Conservation (phyloP, 164 flowering plant genomes). For the Cinnamomum chago region DNA sequence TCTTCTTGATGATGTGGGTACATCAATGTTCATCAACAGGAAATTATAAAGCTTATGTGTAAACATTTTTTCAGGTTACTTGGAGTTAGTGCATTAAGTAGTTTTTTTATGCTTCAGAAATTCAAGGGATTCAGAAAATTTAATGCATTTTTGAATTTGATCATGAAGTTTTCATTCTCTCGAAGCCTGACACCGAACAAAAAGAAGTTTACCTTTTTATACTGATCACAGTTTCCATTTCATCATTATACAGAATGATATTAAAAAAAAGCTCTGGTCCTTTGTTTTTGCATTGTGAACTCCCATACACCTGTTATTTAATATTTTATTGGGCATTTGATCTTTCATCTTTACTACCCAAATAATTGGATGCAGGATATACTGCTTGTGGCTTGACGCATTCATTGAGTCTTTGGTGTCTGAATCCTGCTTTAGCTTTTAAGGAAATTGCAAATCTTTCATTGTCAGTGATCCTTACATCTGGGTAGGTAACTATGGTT, state of each 20-base stretch:
- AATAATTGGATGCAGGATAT: constrained; percentile 31
- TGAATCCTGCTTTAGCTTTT: constrained; percentile 93
- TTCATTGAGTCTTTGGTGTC: constrained; percentile 82
- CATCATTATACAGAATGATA: background rate
- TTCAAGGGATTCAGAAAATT: no score
- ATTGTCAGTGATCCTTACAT: constrained; percentile 82
- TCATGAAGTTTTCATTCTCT: background rate
- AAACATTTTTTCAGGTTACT: background rate
- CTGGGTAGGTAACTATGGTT: constrained; percentile 58
- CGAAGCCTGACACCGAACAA: background rate
- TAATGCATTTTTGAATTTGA: no score
- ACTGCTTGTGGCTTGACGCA: constrained; percentile 44
- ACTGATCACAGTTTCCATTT: background rate
- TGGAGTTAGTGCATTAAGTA: background rate
- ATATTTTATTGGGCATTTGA: background rate
- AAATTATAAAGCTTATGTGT: background rate
- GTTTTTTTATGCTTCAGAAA: background rate
- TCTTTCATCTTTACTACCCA: constrained; percentile 2
- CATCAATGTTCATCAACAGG: background rate
- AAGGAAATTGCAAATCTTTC: constrained; percentile 70
- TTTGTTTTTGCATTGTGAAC: background rate
- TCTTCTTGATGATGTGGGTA: background rate
- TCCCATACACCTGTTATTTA: background rate
- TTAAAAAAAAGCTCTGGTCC: background rate
- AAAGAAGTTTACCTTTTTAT: background rate